A percentile compares a stretch with the other conserved stretches of the same genome.
Evolutionary conservation across 495 filamentous ascomycete species (phyloP).

Genomic region (Aspergillus baeticus): DNA sequence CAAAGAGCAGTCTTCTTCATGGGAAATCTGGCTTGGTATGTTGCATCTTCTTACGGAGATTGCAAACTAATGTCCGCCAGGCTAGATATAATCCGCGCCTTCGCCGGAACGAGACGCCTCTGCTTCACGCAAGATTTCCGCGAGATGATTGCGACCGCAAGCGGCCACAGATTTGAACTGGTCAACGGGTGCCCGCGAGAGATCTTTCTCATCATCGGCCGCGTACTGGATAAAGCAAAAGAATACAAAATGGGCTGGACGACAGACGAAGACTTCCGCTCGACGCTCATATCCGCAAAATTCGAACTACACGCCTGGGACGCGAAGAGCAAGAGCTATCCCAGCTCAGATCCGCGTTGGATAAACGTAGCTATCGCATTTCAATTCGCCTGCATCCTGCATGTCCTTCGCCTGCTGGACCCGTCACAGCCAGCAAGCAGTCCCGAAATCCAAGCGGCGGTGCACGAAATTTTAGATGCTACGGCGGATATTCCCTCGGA

Average conservation of each 20-base stretch:
- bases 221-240: slow-evolving; percentile 33
- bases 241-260: slow-evolving; percentile 25
- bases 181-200: slow-evolving; percentile 40
- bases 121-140: slow-evolving; percentile 37
- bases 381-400: slow-evolving; percentile 36
- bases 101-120: slow-evolving; percentile 30
- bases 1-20: slow-evolving; percentile 38
- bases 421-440: slow-evolving; percentile 22
- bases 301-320: slow-evolving; percentile 33
- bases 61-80: slow-evolving; percentile 5
- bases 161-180: slow-evolving; percentile 32
- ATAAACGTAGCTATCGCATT: slow-evolving; percentile 30
- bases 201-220: slow-evolving; percentile 34
- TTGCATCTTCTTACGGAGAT: not conserved
- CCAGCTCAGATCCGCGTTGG: slow-evolving; percentile 32
- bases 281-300: slow-evolving; percentile 18
- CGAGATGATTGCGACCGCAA: slow-evolving; percentile 25
- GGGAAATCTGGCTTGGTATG: slow-evolving; percentile 37
- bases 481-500: slow-evolving; percentile 30
- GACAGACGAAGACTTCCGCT: slow-evolving; percentile 19
- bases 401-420: slow-evolving; percentile 32
- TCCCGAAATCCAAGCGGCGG: slow-evolving; percentile 30
- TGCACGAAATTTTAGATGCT: slow-evolving; percentile 30
- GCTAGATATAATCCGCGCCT: slow-evolving; percentile 40
- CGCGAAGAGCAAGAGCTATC: slow-evolving; percentile 22